Evolutionary conservation across 1,139 yeast genomes (phyloP).

Genomic region (Suhomyces taliae): DNA sequence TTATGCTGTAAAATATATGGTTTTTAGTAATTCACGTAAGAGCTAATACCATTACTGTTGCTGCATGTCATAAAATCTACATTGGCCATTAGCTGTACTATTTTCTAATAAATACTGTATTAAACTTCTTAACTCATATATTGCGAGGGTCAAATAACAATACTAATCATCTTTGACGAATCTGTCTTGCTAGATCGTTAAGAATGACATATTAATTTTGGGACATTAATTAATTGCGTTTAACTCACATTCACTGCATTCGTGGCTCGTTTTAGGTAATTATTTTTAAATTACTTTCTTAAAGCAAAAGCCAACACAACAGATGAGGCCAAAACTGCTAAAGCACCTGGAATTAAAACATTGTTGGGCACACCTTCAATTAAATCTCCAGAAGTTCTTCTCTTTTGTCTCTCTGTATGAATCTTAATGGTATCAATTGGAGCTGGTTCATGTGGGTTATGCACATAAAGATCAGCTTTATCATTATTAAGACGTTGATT

Average conservation of each 20-base stretch:
- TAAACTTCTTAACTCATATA: not conserved
- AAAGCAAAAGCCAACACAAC: constrained; percentile 54
- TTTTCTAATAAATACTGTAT: constrained; percentile 1
- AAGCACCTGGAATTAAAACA: constrained; percentile 60
- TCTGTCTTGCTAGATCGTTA: too few relatives aligned
- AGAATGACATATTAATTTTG: too few relatives aligned
- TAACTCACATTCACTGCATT: too few relatives aligned
- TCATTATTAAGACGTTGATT: constrained; percentile 50
- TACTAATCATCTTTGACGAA: too few relatives aligned
- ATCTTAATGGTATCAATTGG: constrained; percentile 23
- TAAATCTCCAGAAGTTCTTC: constrained; percentile 19
- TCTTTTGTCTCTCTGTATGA: constrained; percentile 6
- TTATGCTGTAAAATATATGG: too few relatives aligned
- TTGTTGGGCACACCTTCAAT: constrained; percentile 61
- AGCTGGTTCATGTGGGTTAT: constrained; percentile 59
- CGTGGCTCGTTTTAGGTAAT: not conserved
- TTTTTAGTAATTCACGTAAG: too few relatives aligned
- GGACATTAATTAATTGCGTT: too few relatives aligned
- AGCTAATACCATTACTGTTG: too few relatives aligned
- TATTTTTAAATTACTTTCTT: constrained; percentile 19
- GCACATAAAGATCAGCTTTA: constrained; percentile 72
- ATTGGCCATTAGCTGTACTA: not conserved
- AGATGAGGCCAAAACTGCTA: constrained; percentile 63
- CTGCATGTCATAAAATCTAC: not conserved
- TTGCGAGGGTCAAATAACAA: too few relatives aligned